Evolutionary conservation across 2,329 filamentous ascomycete genomes (phyloP), one percentile per base, ranked within the genome.

Genomic region (Epichloe bromicola): DNA sequence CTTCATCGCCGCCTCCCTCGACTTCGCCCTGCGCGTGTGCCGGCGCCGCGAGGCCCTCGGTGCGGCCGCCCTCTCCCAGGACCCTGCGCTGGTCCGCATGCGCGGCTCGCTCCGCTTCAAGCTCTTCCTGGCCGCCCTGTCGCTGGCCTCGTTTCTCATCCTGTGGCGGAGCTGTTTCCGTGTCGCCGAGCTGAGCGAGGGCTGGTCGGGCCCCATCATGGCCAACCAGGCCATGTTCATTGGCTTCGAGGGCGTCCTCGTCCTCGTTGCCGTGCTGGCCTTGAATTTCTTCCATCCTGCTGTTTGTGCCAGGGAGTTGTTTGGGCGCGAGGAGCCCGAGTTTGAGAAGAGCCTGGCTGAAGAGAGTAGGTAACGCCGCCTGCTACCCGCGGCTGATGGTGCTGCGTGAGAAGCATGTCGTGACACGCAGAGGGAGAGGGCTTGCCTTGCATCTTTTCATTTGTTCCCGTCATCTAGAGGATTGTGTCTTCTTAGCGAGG

Each of bases 131-230:
- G 59, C 58, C n/a, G 77, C 75, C 11, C 69, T 85, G 17, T 61
- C 67, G 1, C 62, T 83, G 2, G 73, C 80, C 2, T 82, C 80
- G n/a, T 49, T 84, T 12, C 75, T 73, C 57, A 80, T 87, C 59
- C 76, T 86, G 54, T 76, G 78, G 58, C 72, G 84, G 8, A 81
- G 76, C 56, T 75, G 80, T 41, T 87, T 80, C 64, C 75, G 84
- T 50, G 76, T 85, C 20, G 78, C 76, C 0, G 83, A 87, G 71
- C 66, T 87, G 55, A 77, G 74, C 55, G 70, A 76, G 49, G 83
- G 83, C 1, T 88, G 80, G 76, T 64, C 60, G 3, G 81, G 82
- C 0, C 64, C 71, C 20, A 63, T 86, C 57, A 82, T 83, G 61
- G 64, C 60, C 36, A 64, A 75, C 38, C 70, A 83, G 65, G 67